These are phyloP conservation scores for Vanrija humicola DNA, from an alignment of 1,284 basidiomycete species.

Conservation along the genomic window DNA sequence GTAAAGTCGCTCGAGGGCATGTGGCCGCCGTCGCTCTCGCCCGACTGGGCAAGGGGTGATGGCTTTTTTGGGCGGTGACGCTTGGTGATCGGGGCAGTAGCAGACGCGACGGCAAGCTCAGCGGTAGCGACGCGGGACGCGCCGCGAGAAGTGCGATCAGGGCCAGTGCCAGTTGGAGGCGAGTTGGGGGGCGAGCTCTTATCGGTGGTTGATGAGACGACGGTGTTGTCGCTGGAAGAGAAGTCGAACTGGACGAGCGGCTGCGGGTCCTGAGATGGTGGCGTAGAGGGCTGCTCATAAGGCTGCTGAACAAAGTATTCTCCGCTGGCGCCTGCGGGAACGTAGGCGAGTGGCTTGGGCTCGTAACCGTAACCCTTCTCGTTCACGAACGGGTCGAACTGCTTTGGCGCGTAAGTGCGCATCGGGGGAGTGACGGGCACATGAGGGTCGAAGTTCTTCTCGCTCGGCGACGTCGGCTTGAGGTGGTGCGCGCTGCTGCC, in stretches of 20 bases:
- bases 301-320: conserved; percentile 11
- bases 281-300: conserved; percentile 5
- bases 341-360: conserved; percentile 8
- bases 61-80: conserved; percentile 44
- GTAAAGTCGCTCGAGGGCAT: conserved; percentile 3
- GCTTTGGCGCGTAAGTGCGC: conserved; percentile 3
- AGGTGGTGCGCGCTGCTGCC: neutral
- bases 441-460: conserved; percentile 7
- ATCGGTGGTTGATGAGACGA: neutral
- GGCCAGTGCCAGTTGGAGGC: neutral
- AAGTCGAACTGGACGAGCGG: neutral
- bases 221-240: neutral
- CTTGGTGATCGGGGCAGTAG: conserved; percentile 20
- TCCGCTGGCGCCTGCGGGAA: neutral
- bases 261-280: neutral
- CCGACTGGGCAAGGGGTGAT: conserved; percentile 32
- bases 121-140: conserved; percentile 32
- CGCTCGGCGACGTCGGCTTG: conserved; percentile 1
- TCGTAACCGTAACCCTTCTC: conserved; percentile 25
- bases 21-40: neutral
- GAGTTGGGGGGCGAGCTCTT: neutral
- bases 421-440: conserved; percentile 4
- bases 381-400: conserved; percentile 12
- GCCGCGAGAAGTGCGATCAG: conserved; percentile 16
- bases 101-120: conserved; percentile 32